Percentiles rank a stretch among this genome's conserved stretches.
phyloP scores from a whole-genome alignment of 257 asterid species.

The Solanum clarkiae region DNA sequence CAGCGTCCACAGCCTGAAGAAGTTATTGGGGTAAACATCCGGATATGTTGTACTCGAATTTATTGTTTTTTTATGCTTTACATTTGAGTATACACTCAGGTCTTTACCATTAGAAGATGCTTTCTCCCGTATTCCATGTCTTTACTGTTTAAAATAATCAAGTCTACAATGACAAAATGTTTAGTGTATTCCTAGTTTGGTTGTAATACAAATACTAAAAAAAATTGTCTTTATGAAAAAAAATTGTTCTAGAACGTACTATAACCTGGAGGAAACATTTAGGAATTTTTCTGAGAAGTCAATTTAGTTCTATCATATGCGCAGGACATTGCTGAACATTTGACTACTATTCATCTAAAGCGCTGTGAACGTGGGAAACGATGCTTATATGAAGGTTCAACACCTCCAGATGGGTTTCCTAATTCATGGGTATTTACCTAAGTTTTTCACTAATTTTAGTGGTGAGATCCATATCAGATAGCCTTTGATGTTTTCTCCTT shows the following conservation, averaged over 20 bases:
- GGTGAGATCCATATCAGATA: background rate
- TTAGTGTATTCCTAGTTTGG: background rate
- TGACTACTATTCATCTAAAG: slow-evolving; percentile 71
- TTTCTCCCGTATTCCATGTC: background rate
- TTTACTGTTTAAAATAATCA: background rate
- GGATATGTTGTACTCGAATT: background rate
- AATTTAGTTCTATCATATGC: background rate
- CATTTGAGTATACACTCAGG: background rate
- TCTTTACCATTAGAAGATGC: background rate
- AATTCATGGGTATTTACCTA: slow-evolving; percentile 25
- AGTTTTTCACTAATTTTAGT: background rate
- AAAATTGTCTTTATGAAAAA: background rate
- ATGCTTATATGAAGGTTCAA: slow-evolving; percentile 88
- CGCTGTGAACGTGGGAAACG: slow-evolving; percentile 92
- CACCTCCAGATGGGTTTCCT: slow-evolving; percentile 80
- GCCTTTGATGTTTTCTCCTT: background rate
- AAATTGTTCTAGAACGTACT: background rate
- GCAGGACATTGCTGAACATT: slow-evolving; percentile 98
- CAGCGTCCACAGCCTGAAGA: slow-evolving; percentile 96
- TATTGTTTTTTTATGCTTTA: background rate
- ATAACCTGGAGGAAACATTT: background rate
- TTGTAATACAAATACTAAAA: background rate
- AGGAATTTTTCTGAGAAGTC: background rate
- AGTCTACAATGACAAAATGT: background rate
- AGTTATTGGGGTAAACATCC: slow-evolving; percentile 64